Conservation (phyloP, 768 basidiomycete genomes). For the Pseudohyphozyma bogoriensis region DNA sequence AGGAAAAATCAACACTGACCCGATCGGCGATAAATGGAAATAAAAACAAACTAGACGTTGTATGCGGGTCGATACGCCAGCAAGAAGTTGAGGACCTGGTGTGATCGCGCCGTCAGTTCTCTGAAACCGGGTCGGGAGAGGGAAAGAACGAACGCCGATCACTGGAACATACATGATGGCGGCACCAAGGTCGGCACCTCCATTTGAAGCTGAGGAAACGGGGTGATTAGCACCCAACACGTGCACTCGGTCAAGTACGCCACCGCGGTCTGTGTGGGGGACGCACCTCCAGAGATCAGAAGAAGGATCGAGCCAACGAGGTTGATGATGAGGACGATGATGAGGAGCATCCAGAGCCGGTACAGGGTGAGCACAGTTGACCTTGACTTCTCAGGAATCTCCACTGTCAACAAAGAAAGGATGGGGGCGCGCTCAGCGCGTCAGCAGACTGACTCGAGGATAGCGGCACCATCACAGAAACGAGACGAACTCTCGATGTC, state of each 20-base stretch:
- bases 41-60: no score
- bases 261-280: neutral
- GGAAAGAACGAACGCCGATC: constrained; percentile 53
- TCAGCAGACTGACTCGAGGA: neutral
- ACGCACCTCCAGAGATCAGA: constrained; percentile 55
- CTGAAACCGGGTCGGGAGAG: neutral
- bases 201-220: constrained; percentile 33
- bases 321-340: constrained; percentile 73
- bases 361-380: constrained; percentile 75
- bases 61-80: constrained; percentile 65
- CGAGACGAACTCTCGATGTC: constrained; percentile 59
- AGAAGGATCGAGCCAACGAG: constrained; percentile 79
- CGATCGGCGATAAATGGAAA: no score
- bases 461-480: neutral
- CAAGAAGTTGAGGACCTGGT: neutral
- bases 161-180: constrained; percentile 71
- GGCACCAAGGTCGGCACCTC: constrained; percentile 66
- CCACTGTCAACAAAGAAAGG: constrained; percentile 36
- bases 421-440: no score
- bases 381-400: constrained; percentile 73
- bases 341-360: constrained; percentile 85
- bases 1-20: no score
- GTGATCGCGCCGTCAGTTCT: neutral
- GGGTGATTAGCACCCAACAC: neutral
- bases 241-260: neutral